Evolutionary conservation across 805 yeast species (phyloP), one percentile per base, ranked within the genome.

Genomic region (Saturnispora mendoncae): DNA sequence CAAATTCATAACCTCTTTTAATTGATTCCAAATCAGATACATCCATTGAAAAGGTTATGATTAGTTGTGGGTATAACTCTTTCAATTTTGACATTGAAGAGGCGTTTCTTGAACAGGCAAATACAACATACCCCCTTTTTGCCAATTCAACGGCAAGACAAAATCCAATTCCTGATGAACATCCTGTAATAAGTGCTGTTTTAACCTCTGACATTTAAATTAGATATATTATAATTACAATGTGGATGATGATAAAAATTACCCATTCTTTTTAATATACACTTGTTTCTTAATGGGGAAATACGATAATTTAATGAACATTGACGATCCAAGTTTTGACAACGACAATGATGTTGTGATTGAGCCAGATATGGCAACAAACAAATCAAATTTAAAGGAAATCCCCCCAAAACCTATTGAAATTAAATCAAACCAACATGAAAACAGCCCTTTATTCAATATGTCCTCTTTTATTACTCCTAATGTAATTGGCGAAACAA

Each of bases 51-150:
- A 78, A 56, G 2, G 72, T 72, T 20, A 55, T 60, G 3, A 80
- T 62, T 0, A 73, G 71, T 17, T 46, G 40, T 3, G 54, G 53
- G 36, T 63, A 59, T n/a, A 66, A 53, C 17, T 62, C 60, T 18
- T 46, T 47, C 44, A 80, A 61, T 6, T 68, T 67, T 30, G 70
- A 66, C 79, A 84, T 78, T 3, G 73, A 74, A 36, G 68, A 78
- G 25, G 73, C 51, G 49, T 86, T 69, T 56, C 94, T 68, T 2
- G 92, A 87, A 43, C 83, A 78, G 0, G 88, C 88, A 54, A 74
- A 81, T 1, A 83, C 86, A 44, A 64, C 62, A 49, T 63, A 71
- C 0, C 72, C 74, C 13, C 64, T 59, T 17, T 54, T 45, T 18
- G 68, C 62, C 33, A 76, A 61, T 46, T 70, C 73, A 15, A 56